These are phyloP conservation scores for Trametes cubensis DNA, from an alignment of 768 basidiomycete species.

Conservation along the genomic window DNA sequence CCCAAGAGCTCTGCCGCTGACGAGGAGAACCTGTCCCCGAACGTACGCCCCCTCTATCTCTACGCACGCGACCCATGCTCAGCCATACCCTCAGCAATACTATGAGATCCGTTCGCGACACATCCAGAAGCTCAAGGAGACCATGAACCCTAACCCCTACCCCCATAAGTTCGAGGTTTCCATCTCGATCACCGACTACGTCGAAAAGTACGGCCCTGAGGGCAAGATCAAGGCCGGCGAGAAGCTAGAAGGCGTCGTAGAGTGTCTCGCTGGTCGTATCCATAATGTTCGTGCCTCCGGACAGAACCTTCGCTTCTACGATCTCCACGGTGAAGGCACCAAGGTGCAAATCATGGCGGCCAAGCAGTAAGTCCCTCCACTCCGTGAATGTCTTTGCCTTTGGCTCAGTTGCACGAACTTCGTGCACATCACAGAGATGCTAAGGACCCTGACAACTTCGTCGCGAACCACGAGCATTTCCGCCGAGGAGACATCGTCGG, in stretches of 20 bases:
- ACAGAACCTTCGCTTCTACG: constrained; percentile 90
- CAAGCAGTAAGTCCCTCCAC: constrained; percentile 58
- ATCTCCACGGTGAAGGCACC: constrained; percentile 86
- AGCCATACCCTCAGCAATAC: constrained; percentile 73
- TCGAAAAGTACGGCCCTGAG: constrained; percentile 71
- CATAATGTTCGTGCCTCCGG: constrained; percentile 86
- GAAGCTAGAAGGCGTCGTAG: constrained; percentile 59
- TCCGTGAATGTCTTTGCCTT: neutral
- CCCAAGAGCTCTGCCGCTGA: constrained; percentile 44
- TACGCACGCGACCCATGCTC: neutral
- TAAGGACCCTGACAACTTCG: constrained; percentile 63
- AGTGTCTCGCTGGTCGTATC: constrained; percentile 85
- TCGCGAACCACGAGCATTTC: constrained; percentile 79
- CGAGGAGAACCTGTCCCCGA: constrained; percentile 89
- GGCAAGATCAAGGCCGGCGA: constrained; percentile 69
- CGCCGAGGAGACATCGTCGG: constrained; percentile 97
- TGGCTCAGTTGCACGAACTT: neutral
- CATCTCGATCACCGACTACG: constrained; percentile 71
- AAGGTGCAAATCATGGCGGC: constrained; percentile 97
- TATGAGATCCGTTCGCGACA: constrained; percentile 90
- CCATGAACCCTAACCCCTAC: constrained; percentile 90
- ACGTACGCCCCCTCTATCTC: constrained; percentile 55
- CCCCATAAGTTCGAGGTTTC: constrained; percentile 98
- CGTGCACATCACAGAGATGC: constrained; percentile 53
- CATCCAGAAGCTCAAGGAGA: constrained; percentile 82